These are phyloP conservation scores for Phytophthora meadii DNA, from an alignment of 352 stramenopile genomes.

Conservation along the genomic window DNA sequence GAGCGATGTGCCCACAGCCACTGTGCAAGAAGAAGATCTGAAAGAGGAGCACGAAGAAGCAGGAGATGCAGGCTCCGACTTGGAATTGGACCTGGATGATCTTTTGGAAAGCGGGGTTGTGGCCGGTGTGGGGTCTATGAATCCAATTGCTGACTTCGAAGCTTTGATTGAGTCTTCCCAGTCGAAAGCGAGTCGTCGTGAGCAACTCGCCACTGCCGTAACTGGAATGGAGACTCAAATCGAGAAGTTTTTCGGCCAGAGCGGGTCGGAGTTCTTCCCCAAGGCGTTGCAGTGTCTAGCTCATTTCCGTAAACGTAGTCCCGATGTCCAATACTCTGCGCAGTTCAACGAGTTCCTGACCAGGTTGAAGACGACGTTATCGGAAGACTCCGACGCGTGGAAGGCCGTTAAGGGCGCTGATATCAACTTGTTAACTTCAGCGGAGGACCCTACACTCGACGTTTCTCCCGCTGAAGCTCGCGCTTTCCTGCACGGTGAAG, in stretches of 20 bases:
- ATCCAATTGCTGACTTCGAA: constrained; percentile 86
- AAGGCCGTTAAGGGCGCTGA: constrained; percentile 58
- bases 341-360: constrained; percentile 81
- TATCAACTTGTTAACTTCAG: constrained; percentile 60
- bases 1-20: constrained; percentile 61
- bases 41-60: constrained; percentile 50
- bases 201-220: constrained; percentile 56
- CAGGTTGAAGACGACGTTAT: constrained; percentile 55
- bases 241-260: constrained; percentile 62
- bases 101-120: constrained; percentile 71
- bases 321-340: constrained; percentile 73
- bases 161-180: constrained; percentile 57
- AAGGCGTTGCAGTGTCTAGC: constrained; percentile 76
- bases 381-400: constrained; percentile 60
- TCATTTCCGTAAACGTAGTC: constrained; percentile 76
- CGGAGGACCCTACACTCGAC: constrained; percentile 65
- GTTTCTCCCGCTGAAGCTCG: constrained; percentile 57
- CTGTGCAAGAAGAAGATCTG: constrained; percentile 45
- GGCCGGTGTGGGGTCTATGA: constrained; percentile 82
- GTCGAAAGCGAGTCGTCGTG: constrained; percentile 48
- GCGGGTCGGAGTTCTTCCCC: constrained; percentile 54
- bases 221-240: constrained; percentile 78
- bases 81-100: constrained; percentile 76
- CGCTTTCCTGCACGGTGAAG: constrained; percentile 71
- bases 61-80: constrained; percentile 55